These are phyloP conservation scores for Cryphonectria radicalis DNA, from an alignment of 2,329 filamentous ascomycete species.

Conservation along the genomic window DNA sequence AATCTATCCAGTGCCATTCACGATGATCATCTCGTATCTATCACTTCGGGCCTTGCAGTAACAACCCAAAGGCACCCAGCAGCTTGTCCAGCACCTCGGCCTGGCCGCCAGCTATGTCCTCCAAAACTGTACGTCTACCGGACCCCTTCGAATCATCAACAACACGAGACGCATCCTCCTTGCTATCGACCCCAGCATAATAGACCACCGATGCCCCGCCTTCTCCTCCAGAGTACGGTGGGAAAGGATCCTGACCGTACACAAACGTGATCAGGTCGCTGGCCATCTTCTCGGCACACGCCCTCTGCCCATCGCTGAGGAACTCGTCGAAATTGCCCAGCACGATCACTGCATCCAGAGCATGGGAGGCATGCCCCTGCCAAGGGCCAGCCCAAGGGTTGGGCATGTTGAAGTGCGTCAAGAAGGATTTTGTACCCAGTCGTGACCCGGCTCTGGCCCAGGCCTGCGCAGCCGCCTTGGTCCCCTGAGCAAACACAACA, in stretches of 20 bases:
- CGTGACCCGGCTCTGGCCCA: slow-evolving; percentile 14
- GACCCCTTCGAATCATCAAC: slow-evolving; percentile 4
- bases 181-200: slow-evolving; percentile 19
- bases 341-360: slow-evolving; percentile 49
- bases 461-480: slow-evolving; percentile 16
- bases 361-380: slow-evolving; percentile 47
- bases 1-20: no score
- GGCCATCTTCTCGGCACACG: slow-evolving; percentile 40
- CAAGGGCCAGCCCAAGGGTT: slow-evolving; percentile 51
- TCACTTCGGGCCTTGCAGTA: slow-evolving; percentile 25
- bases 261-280: slow-evolving; percentile 44
- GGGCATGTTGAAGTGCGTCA: slow-evolving; percentile 48
- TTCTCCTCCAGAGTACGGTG: slow-evolving; percentile 4
- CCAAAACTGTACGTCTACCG: slow-evolving; percentile 22
- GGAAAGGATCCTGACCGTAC: slow-evolving; percentile 38
- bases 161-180: slow-evolving; percentile 16
- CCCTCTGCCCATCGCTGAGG: slow-evolving; percentile 39
- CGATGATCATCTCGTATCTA: background rate
- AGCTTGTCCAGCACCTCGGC: slow-evolving; percentile 25
- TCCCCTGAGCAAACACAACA: slow-evolving; percentile 19
- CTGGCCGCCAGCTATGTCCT: slow-evolving; percentile 17
- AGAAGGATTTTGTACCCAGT: slow-evolving; percentile 20
- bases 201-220: slow-evolving; percentile 22
- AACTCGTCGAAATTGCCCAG: slow-evolving; percentile 51
- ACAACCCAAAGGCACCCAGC: slow-evolving; percentile 22